Base-by-base conservation (phyloP, 164 flowering plant species). In the Macadamia tetraphylla region DNA sequence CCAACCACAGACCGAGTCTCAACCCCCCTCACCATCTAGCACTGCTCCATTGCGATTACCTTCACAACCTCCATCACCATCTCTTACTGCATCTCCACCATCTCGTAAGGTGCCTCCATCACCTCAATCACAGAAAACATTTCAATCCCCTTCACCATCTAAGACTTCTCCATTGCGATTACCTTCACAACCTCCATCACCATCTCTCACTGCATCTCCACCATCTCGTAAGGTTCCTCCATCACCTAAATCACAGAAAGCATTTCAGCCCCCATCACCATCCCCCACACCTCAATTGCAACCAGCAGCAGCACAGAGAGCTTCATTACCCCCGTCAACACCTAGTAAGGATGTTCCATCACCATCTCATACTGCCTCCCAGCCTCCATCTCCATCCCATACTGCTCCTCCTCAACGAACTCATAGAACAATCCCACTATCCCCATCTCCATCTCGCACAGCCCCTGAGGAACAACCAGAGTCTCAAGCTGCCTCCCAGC, bases 91-190 rank as follows among this genome's bases (percentile, higher is more conserved):
- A 51, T 63, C 73, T 12, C 58, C 70, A 17, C 32, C 67, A 43
- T 52, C 70, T 48, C 67, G 9, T 11, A 46, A 46, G 51, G 51
- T 63, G 52, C 65, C 65, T 58, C 29, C 30, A 23, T 73, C 80
- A 23, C 23, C 23, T 23, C 23, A 23, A 23, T 23, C 23, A 23
- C 23, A 23, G 23, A 23, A 23, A 23, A 23, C 23, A 23, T 52
- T 79, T 30, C 75, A 67, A 46, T 72, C 76, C 60, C 46, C 73
- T 48, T 23, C 72, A 32, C 79, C 81, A 58, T 29, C 71, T 40
- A 67, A 65, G 10, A 30, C 58, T 0, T 1, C 62, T 31, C 63
- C 58, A 53, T 9, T 69, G 32, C 74, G 5, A 2, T 2, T 13
- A 58, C 30, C 56, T n/a, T 10, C 57, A 11, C 8, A 46, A 30